A percentile compares a stretch with the other conserved stretches of the same genome.
Conservation (phyloP, 2,329 filamentous ascomycete genomes). For the Ophiostoma pallidulum region DNA sequence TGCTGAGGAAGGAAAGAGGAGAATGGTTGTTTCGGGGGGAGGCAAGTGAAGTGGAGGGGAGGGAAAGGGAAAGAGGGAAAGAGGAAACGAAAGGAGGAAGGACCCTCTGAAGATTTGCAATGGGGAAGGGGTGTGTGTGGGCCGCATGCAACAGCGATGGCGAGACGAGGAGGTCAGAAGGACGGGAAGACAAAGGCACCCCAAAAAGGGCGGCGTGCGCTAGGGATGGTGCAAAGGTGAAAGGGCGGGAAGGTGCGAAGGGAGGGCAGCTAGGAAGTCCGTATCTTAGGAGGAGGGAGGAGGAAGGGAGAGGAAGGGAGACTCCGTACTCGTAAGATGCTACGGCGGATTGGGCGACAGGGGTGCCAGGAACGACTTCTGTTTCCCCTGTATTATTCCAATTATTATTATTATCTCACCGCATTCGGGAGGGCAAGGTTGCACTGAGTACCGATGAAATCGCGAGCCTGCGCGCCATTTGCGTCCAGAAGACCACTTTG, state of each 20-base stretch:
- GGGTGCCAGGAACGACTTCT: no score
- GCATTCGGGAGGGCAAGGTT: no score
- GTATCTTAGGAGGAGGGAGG: no score
- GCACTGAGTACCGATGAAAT: no score
- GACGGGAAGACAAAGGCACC: not conserved
- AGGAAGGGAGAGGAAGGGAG: not conserved
- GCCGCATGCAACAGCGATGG: not conserved
- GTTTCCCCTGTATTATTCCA: no score
- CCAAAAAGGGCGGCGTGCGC: not conserved
- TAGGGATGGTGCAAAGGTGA: not conserved
- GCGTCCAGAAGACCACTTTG: no score
- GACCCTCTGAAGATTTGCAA: conserved; percentile 14
- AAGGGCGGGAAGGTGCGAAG: conserved; percentile 1
- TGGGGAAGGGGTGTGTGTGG: conserved; percentile 7
- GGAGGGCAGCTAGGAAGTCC: not conserved
- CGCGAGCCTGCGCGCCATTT: no score
- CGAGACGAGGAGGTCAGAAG: not conserved
- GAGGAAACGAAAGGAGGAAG: not conserved
- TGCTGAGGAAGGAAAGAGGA: not conserved
- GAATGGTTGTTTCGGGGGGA: not conserved
- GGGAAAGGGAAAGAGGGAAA: not conserved
- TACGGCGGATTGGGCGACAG: no score
- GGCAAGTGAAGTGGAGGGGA: not conserved
- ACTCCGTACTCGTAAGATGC: no score
- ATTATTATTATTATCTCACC: no score